Conservation (phyloP, 2,329 filamentous ascomycete species). For the Colletotrichum camelliae region DNA sequence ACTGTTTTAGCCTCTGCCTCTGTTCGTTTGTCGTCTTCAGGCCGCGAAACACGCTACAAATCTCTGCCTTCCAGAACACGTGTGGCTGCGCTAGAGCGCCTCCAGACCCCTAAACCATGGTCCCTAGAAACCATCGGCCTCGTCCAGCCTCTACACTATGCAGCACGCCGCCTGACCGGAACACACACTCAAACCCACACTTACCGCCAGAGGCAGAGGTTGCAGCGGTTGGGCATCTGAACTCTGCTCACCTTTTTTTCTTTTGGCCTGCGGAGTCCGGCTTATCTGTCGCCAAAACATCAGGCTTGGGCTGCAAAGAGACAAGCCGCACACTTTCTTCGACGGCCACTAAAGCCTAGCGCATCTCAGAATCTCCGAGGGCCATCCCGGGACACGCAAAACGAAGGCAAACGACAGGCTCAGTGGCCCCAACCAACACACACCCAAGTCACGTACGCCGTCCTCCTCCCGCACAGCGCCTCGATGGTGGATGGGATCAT, state of each 20-base stretch:
- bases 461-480: not conserved
- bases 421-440: not conserved
- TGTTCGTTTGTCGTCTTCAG: not conserved
- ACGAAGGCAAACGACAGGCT: slow-evolving; percentile 2
- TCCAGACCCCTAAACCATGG: slow-evolving; percentile 5
- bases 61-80: not conserved
- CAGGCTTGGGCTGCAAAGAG: not conserved
- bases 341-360: slow-evolving; percentile 9
- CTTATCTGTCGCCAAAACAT: not conserved
- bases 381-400: slow-evolving; percentile 6
- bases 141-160: not conserved
- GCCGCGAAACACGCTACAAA: not conserved
- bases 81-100: not conserved
- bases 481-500: not conserved
- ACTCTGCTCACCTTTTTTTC: not conserved
- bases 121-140: not conserved
- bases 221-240: slow-evolving; percentile 6
- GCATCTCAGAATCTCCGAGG: slow-evolving; percentile 16
- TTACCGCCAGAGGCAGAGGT: not conserved
- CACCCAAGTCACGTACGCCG: not conserved
- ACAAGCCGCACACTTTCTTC: slow-evolving; percentile 10
- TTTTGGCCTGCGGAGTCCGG: not conserved
- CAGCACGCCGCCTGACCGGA: not conserved
- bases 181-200: not conserved
- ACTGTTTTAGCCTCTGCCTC: not conserved